A percentile compares a stretch with the other conserved stretches of the same genome.
Conservation (phyloP, 2,329 filamentous ascomycete species). For the Decorospora gaudefroyi region DNA sequence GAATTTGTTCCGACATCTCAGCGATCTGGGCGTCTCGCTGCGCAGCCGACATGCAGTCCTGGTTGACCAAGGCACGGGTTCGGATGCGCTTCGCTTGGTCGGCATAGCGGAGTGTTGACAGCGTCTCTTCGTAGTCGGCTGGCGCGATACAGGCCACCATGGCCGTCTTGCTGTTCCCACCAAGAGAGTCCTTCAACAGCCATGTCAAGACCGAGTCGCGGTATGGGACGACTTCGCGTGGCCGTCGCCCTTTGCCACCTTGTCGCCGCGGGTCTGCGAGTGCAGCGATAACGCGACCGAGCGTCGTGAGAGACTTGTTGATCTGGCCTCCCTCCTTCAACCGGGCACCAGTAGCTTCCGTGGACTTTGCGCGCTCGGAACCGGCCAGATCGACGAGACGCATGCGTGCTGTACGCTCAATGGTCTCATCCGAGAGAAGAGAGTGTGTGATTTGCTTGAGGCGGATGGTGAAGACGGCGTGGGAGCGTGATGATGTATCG, state of each 20-base stretch:
- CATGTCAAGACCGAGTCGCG: constrained; percentile 82
- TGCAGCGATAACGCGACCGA: constrained; percentile 93
- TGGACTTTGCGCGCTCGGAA: constrained; percentile 91
- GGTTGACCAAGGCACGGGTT: constrained; percentile 91
- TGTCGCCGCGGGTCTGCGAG: constrained; percentile 70
- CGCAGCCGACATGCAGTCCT: constrained; percentile 88
- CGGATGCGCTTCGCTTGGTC: constrained; percentile 98
- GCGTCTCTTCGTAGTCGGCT: constrained; percentile 93
- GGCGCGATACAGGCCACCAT: constrained; percentile 99
- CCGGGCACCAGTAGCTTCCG: constrained; percentile 88
- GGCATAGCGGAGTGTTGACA: constrained; percentile 93
- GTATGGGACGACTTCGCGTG: constrained; percentile 79
- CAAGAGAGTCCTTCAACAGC: constrained; percentile 93
- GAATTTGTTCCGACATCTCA: constrained; percentile 95
- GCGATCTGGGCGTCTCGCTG: constrained; percentile 92
- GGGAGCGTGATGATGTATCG: constrained; percentile 93
- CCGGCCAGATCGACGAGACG: constrained; percentile 93
- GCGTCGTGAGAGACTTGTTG: constrained; percentile 96
- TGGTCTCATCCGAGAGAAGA: constrained; percentile 95
- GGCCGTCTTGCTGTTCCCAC: constrained; percentile 96
- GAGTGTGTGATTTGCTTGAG: constrained; percentile 98
- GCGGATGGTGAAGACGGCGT: constrained; percentile 97
- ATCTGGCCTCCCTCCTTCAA: constrained; percentile 96
- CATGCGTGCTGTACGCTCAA: constrained; percentile 90
- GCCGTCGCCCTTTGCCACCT: constrained; percentile 47